phyloP scores from a whole-genome alignment of 2,329 filamentous ascomycete genomes.

The Xylaria sp. region DNA sequence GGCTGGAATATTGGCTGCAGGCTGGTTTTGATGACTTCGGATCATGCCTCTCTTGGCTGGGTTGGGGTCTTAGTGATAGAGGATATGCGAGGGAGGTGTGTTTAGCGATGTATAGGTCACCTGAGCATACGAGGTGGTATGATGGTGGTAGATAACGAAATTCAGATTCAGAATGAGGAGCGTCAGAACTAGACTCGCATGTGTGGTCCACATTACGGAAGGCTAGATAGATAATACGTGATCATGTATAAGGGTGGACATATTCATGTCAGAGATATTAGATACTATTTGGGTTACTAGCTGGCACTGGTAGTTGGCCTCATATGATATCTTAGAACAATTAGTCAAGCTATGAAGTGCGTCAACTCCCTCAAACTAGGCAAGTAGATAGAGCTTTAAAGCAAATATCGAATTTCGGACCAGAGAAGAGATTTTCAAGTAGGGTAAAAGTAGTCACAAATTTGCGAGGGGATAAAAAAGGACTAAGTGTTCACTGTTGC shows the following conservation, averaged over 20 bases:
- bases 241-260: neutral
- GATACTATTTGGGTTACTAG: too few relatives aligned
- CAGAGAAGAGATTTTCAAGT: too few relatives aligned
- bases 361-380: neutral
- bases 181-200: neutral
- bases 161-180: neutral
- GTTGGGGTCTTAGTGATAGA: neutral
- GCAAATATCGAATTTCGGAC: too few relatives aligned
- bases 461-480: too few relatives aligned
- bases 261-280: neutral
- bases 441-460: too few relatives aligned
- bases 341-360: neutral
- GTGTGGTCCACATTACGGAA: neutral
- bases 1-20: neutral
- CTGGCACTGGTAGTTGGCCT: too few relatives aligned
- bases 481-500: neutral
- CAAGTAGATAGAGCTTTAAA: neutral
- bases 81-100: neutral
- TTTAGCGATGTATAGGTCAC: neutral
- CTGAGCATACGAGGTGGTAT: too few relatives aligned
- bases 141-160: too few relatives aligned
- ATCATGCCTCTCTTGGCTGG: neutral
- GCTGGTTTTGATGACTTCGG: neutral
- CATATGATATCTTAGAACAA: neutral
- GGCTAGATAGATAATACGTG: neutral